These are phyloP conservation scores for Teratosphaeria viscida DNA, from an alignment of 2,329 filamentous ascomycete genomes.

Conservation along the genomic window DNA sequence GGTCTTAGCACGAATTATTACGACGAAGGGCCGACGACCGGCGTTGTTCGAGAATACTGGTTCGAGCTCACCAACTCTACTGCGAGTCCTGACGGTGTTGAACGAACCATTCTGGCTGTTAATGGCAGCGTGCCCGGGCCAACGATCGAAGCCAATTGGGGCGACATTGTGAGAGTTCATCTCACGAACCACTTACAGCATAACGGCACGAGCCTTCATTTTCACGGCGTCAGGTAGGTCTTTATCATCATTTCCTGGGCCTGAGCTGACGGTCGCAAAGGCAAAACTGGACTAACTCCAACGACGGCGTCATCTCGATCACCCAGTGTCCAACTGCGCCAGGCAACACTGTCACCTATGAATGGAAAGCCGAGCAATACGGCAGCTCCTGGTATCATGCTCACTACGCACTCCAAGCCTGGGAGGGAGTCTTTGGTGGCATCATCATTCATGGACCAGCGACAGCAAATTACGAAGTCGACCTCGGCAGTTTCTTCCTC, in stretches of 20 bases:
- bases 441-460: constrained; percentile 31
- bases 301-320: constrained; percentile 38
- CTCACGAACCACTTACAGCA: constrained; percentile 28
- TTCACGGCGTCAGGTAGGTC: constrained; percentile 35
- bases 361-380: constrained; percentile 25
- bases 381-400: constrained; percentile 33
- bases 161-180: constrained; percentile 16
- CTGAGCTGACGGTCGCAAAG: constrained; percentile 9
- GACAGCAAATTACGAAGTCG: constrained; percentile 28
- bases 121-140: constrained; percentile 40
- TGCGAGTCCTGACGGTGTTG: constrained; percentile 36
- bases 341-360: constrained; percentile 35
- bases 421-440: constrained; percentile 28
- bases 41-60: constrained; percentile 32
- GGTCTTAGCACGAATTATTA: constrained; percentile 28
- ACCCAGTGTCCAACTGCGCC: constrained; percentile 61
- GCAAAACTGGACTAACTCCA: constrained; percentile 42
- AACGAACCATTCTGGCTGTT: constrained; percentile 30
- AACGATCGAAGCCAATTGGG: constrained; percentile 35
- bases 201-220: constrained; percentile 43
- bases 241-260: neutral
- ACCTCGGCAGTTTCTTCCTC: constrained; percentile 29
- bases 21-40: constrained; percentile 26
- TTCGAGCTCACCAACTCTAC: constrained; percentile 35
- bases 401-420: constrained; percentile 33